A percentile compares a stretch with the other conserved stretches of the same genome.
These are phyloP conservation scores for Carnegiea gigantea DNA, from an alignment of 179 eudicot genomes.

Conservation along the genomic window DNA sequence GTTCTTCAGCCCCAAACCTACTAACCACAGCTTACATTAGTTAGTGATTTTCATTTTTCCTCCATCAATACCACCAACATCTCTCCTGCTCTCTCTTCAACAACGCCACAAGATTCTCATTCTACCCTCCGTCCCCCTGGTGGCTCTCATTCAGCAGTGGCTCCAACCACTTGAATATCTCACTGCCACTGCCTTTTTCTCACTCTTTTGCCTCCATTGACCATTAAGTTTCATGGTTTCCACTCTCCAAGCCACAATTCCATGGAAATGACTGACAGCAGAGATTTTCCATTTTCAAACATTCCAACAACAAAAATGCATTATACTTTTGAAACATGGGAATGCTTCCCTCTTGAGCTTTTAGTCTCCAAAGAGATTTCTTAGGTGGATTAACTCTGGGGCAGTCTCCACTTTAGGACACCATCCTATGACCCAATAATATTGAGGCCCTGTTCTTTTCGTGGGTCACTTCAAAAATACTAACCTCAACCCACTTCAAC, in stretches of 20 bases:
- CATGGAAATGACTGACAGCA: background rate
- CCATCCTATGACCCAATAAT: background rate
- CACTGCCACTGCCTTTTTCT: background rate
- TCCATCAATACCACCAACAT: background rate
- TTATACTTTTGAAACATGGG: background rate
- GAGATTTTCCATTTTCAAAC: background rate
- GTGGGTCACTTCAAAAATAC: too few species aligned
- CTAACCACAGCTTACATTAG: too few species aligned
- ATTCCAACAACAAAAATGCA: background rate
- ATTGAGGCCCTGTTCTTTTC: too few species aligned
- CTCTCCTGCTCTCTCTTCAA: too few species aligned
- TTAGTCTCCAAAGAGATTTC: background rate
- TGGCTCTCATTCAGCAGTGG: too few species aligned
- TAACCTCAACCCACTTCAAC: too few species aligned
- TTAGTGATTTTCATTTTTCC: background rate
- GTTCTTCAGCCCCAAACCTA: background rate
- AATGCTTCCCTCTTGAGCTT: background rate
- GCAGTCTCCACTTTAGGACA: background rate
- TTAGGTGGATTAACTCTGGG: background rate
- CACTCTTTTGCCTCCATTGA: background rate
- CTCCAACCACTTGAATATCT: background rate
- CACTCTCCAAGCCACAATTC: too few species aligned
- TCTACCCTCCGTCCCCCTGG: too few species aligned
- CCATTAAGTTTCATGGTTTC: background rate
- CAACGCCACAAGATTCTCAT: too few species aligned